Evolutionary conservation across 192 early-diverging fungal species (phyloP).

Genomic region (Linderina pennispora): DNA sequence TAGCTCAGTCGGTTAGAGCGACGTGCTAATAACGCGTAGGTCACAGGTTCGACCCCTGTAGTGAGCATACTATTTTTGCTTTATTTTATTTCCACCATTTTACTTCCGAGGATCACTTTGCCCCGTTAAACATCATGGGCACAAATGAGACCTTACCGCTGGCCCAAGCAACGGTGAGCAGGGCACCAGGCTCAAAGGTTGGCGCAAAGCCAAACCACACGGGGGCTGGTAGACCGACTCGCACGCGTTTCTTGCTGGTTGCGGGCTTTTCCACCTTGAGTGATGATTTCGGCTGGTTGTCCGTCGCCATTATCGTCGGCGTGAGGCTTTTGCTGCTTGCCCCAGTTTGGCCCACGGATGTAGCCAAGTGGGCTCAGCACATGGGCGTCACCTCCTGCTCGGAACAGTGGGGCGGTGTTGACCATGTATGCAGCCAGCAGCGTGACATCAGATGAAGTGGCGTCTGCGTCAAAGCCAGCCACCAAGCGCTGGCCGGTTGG

Average conservation of each 20-base stretch:
- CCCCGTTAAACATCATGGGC: constrained; percentile 38
- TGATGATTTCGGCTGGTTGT: neutral
- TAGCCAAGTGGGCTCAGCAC: constrained; percentile 43
- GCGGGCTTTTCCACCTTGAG: constrained; percentile 3
- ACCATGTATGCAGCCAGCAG: constrained; percentile 41
- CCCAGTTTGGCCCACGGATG: constrained; percentile 45
- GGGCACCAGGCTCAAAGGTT: constrained; percentile 37
- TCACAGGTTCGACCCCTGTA: constrained; percentile 1
- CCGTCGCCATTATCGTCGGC: neutral
- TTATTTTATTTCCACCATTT: neutral
- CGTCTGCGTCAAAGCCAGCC: constrained; percentile 35
- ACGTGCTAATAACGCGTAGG: constrained; percentile 3
- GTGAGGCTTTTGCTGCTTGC: constrained; percentile 12
- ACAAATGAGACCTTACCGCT: constrained; percentile 46
- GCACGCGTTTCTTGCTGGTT: constrained; percentile 35
- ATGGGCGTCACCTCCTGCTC: constrained; percentile 28
- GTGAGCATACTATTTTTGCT: neutral
- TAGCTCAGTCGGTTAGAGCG: constrained; percentile 2
- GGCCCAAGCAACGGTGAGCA: constrained; percentile 47
- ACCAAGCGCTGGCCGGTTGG: constrained; percentile 43
- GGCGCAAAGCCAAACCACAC: constrained; percentile 42
- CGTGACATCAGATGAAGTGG: constrained; percentile 35
- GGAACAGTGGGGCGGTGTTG: constrained; percentile 31
- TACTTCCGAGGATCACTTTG: neutral
- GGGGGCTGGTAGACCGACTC: constrained; percentile 29